Evolutionary conservation across 2,329 filamentous ascomycete genomes (phyloP).

Genomic region (Aspergillus oerlinghausenensis): DNA sequence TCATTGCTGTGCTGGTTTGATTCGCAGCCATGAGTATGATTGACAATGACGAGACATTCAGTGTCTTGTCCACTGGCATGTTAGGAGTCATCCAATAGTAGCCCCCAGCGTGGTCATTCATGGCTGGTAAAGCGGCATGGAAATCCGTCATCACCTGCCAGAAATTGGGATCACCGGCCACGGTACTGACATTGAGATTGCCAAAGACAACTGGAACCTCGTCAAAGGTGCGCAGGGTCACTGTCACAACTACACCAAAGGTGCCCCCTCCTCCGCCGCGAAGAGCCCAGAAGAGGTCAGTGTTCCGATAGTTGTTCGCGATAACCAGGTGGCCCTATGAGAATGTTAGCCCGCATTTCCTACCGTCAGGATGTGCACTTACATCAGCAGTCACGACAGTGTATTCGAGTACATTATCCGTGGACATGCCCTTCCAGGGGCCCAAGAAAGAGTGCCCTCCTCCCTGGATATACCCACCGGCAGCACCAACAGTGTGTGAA

Average conservation of each 20-base stretch:
- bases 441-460: constrained; percentile 44
- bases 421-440: constrained; percentile 47
- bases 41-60: background rate
- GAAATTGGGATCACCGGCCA: background rate
- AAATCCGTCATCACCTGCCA: background rate
- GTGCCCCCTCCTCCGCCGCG: constrained; percentile 53
- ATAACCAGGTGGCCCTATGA: constrained; percentile 39
- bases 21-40: background rate
- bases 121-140: background rate
- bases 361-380: background rate
- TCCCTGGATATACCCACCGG: constrained; percentile 37
- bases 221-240: background rate
- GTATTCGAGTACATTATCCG: constrained; percentile 47
- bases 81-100: background rate
- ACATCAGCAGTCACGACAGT: constrained; percentile 45
- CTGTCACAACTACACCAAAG: constrained; percentile 37
- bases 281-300: constrained; percentile 49
- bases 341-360: background rate
- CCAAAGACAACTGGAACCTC: background rate
- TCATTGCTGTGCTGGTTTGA: background rate
- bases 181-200: background rate
- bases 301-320: constrained; percentile 33
- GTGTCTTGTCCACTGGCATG: background rate
- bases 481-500: constrained; percentile 15
- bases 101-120: background rate